These are phyloP conservation scores for Phycomyces nitens DNA, from an alignment of 192 early-diverging fungal species.

Conservation along the genomic window DNA sequence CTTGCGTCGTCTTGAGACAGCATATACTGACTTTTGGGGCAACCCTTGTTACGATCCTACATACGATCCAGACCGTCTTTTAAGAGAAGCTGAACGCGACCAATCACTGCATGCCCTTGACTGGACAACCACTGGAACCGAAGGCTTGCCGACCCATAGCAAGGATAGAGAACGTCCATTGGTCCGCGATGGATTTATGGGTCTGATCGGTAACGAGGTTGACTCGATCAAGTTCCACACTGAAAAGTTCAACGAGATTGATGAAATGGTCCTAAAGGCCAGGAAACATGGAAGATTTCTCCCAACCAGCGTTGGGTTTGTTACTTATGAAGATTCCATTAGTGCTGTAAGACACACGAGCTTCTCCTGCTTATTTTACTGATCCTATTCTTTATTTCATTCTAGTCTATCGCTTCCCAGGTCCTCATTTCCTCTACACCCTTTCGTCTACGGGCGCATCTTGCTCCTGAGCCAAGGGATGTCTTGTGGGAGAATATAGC, in stretches of 20 bases:
- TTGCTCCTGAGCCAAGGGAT: conserved; percentile 75
- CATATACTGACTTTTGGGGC: conserved; percentile 56
- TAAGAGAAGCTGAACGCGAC: conserved; percentile 36
- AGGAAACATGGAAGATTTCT: conserved; percentile 39
- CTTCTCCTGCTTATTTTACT: background rate
- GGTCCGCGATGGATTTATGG: conserved; percentile 39
- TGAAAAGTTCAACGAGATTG: conserved; percentile 49
- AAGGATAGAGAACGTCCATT: conserved; percentile 37
- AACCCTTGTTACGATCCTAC: conserved; percentile 64
- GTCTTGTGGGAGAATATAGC: conserved; percentile 76
- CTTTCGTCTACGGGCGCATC: conserved; percentile 52
- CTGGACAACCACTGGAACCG: background rate
- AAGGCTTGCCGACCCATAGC: conserved; percentile 3
- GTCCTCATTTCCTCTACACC: conserved; percentile 62
- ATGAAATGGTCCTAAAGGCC: conserved; percentile 49
- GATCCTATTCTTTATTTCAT: background rate
- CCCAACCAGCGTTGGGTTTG: conserved; percentile 65
- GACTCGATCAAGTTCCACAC: conserved; percentile 68
- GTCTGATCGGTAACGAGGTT: conserved; percentile 53
- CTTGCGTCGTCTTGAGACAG: conserved; percentile 54
- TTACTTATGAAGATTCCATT: conserved; percentile 72
- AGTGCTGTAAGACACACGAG: conserved; percentile 52
- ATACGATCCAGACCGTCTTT: conserved; percentile 54
- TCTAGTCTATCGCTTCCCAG: conserved; percentile 61
- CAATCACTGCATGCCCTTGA: conserved; percentile 19